These are phyloP conservation scores for Penicillium roqueforti DNA, from an alignment of 495 filamentous ascomycete genomes.

Conservation along the genomic window DNA sequence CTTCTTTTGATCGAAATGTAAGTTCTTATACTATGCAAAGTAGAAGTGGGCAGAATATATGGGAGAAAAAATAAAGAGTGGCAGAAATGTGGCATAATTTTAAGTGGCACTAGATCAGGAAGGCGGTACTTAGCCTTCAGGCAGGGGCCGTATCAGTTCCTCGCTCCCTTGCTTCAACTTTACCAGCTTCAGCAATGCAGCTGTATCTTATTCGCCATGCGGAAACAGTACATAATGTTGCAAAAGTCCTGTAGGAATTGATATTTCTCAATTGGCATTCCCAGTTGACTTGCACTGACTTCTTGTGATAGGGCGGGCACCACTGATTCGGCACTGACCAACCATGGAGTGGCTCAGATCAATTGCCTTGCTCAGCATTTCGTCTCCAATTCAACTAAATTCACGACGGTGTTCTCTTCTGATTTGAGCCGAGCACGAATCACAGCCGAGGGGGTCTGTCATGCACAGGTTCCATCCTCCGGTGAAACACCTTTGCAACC, in stretches of 20 bases:
- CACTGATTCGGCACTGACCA: slow-evolving; percentile 74
- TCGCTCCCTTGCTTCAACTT: not conserved
- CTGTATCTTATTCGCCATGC: slow-evolving; percentile 80
- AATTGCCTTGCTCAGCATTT: slow-evolving; percentile 49
- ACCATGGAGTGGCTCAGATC: slow-evolving; percentile 75
- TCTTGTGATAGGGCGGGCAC: slow-evolving; percentile 60
- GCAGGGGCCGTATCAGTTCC: too few relatives aligned
- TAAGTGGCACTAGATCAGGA: too few relatives aligned
- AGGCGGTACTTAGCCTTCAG: too few relatives aligned
- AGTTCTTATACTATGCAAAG: too few relatives aligned
- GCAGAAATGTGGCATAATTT: too few relatives aligned
- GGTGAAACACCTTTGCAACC: slow-evolving; percentile 6
- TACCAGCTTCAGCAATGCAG: slow-evolving; percentile 47
- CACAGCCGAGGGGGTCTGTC: slow-evolving; percentile 45
- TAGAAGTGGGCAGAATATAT: too few relatives aligned
- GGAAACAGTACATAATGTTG: slow-evolving; percentile 85
- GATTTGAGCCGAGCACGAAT: slow-evolving; percentile 66
- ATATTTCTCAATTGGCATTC: not conserved
- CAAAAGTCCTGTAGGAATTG: slow-evolving; percentile 58
- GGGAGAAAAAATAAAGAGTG: too few relatives aligned
- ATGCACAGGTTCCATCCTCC: slow-evolving; percentile 2
- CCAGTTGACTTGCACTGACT: not conserved
- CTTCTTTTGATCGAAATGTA: too few relatives aligned
- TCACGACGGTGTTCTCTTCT: slow-evolving; percentile 72
- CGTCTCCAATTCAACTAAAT: slow-evolving; percentile 31